Evolutionary conservation across 2,329 filamentous ascomycete genomes (phyloP).

Genomic region (Nemania bipapillata): DNA sequence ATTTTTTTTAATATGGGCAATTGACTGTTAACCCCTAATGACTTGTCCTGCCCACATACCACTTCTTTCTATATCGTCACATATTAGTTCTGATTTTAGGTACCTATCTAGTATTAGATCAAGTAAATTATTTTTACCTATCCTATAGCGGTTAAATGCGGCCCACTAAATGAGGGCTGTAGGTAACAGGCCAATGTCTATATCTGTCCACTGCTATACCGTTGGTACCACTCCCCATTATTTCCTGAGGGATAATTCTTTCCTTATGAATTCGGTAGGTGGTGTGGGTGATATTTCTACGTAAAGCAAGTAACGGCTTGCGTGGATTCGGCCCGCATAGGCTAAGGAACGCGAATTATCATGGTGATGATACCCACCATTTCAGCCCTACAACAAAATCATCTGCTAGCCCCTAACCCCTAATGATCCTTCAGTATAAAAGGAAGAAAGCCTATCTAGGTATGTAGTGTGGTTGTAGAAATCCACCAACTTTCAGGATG

Average conservation of each 20-base stretch:
- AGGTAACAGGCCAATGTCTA: too few relatives aligned
- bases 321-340: constrained; percentile 35
- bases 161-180: background rate
- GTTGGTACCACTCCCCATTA: too few relatives aligned
- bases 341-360: constrained; percentile 7
- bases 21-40: too few relatives aligned
- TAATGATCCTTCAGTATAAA: background rate
- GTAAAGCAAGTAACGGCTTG: constrained; percentile 25
- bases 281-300: constrained; percentile 24
- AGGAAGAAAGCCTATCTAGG: background rate
- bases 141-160: background rate
- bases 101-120: background rate
- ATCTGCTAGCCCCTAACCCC: constrained; percentile 9
- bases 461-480: background rate
- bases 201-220: too few relatives aligned
- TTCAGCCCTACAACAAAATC: constrained; percentile 47
- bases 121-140: background rate
- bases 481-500: too few relatives aligned
- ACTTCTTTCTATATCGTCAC: too few relatives aligned
- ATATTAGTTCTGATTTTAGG: background rate
- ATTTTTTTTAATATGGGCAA: too few relatives aligned
- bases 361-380: constrained; percentile 43
- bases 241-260: background rate
- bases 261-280: background rate
- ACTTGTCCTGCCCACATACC: too few relatives aligned